A percentile compares a stretch with the other conserved stretches of the same genome.
Conservation (phyloP, 164 flowering plant genomes). For the Pachysandra terminalis region DNA sequence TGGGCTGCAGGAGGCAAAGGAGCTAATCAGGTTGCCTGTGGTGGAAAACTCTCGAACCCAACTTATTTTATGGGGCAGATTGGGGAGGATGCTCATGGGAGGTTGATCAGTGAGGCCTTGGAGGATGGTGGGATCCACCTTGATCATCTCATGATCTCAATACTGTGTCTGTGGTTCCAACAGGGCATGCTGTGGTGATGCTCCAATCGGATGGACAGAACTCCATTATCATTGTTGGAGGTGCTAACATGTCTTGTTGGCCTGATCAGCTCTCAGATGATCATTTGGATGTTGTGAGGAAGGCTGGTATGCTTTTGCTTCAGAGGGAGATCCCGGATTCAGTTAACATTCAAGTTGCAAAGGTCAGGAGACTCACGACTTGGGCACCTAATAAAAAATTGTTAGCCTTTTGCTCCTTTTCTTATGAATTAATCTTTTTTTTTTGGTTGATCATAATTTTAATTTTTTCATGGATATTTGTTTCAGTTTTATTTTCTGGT, state of each 20-base stretch:
- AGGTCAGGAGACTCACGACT: too few species aligned
- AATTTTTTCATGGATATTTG: too few species aligned
- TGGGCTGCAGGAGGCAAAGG: constrained; percentile 94
- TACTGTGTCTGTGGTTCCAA: constrained; percentile 51
- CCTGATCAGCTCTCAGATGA: constrained; percentile 36
- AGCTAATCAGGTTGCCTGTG: constrained; percentile 91
- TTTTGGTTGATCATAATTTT: too few species aligned
- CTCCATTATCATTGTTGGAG: constrained; percentile 92
- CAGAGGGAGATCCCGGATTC: constrained; percentile 95
- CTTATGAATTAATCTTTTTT: too few species aligned
- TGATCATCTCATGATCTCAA: constrained; percentile 48
- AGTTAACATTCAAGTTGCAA: constrained; percentile 89
- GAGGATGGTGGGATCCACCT: constrained; percentile 56
- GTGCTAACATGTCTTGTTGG: constrained; percentile 85
- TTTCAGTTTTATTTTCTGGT: too few species aligned
- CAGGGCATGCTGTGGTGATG: constrained; percentile 99
- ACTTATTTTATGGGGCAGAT: constrained; percentile 86
- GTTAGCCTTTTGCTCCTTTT: too few species aligned
- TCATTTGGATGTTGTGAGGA: constrained; percentile 57
- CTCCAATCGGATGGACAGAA: constrained; percentile 83
- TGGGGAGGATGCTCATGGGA: constrained; percentile 83
- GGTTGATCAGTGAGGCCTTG: constrained; percentile 61
- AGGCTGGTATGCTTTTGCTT: constrained; percentile 81
- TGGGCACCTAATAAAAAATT: too few species aligned
- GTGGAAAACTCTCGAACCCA: constrained; percentile 63